Percentiles rank a stretch among this genome's conserved stretches.
Conservation (phyloP, 192 early-diverging fungal genomes). For the Coemansia sp. region DNA sequence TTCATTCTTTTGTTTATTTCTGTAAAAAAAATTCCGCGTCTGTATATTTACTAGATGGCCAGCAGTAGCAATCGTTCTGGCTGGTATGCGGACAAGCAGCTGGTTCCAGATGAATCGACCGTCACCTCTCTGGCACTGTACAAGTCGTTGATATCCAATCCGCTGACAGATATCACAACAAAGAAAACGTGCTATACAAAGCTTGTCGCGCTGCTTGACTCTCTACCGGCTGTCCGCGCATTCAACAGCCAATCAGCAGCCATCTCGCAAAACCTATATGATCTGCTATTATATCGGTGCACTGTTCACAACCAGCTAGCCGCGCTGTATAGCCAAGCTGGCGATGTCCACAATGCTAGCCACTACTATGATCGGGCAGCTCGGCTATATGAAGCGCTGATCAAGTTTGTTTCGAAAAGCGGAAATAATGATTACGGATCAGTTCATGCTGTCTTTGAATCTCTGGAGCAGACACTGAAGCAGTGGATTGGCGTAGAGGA, state of each 20-base stretch:
- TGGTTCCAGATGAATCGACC: slow-evolving; percentile 19
- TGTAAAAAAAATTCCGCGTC: not conserved
- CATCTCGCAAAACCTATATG: not conserved
- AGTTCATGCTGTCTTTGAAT: not conserved
- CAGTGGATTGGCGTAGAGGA: slow-evolving; percentile 39
- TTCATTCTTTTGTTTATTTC: not conserved
- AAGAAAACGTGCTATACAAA: slow-evolving; percentile 15
- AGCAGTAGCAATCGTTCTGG: not conserved
- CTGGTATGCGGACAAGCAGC: slow-evolving; percentile 14
- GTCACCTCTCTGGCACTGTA: slow-evolving; percentile 15
- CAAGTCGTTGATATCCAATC: slow-evolving; percentile 9
- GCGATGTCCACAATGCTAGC: not conserved
- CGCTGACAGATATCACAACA: slow-evolving; percentile 7
- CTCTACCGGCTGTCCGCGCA: slow-evolving; percentile 5
- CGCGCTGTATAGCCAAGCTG: not conserved
- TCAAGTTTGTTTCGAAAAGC: not conserved
- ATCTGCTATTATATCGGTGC: not conserved
- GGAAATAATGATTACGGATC: not conserved
- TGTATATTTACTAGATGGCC: not conserved
- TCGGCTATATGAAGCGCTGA: not conserved
- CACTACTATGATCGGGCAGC: not conserved
- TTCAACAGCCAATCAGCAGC: slow-evolving; percentile 6
- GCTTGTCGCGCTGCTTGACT: slow-evolving; percentile 12
- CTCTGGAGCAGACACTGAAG: slow-evolving; percentile 5
- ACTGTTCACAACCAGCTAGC: not conserved